Base-by-base conservation (phyloP, 768 basidiomycete species). In the Coprinellus micaceus region DNA sequence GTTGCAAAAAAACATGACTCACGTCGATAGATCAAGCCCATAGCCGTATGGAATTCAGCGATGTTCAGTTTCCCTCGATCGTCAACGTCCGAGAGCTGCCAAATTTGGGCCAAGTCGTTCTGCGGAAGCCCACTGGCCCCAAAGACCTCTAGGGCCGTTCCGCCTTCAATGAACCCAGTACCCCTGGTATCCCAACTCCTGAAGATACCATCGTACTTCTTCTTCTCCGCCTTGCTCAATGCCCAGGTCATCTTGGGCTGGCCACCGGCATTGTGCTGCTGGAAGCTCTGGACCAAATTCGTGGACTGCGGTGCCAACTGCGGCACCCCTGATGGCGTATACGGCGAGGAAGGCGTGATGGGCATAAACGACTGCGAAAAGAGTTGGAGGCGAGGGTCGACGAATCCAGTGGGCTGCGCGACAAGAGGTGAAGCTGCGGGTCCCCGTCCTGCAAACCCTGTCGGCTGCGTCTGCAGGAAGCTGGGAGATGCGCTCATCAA, bases 11-110 rank as follows among this genome's bases (percentile, higher is more conserved):
- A 49, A 29, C 26, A 55, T 49, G 52, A 82, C 91, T 63, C 74
- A 98, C 96, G 82, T 66, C 97, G 86, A 73, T 94, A 98, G 65
- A 99, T 98, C 53, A 98, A 77, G 52, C 91, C 94, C 96, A 99
- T 99, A 0, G 97, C 97, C 57, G 98, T 91, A 67, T 98, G 94
- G 69, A 99, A 99, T 68, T 98, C 97, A 13, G 91, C 89, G 25
- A 96, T 76, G 63, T 97, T 98, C 47, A 98, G 82, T 70, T 94
- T 97, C 22, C 97, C 97, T 22, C 94, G 86, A 71, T 98, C 93
- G 58, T 95, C 89, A 37, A 83, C 81, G 71, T 99, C 97, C 19
- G 95, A 92, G 5, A 98, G 81, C 13, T 84, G 95, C 95, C 97
- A 99, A 57, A 99, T 90, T 60, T 86, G 83, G 54, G 94, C 95